phyloP scores from a whole-genome alignment of 1,139 yeast genomes.

The Spathaspora jeffriesii region DNA sequence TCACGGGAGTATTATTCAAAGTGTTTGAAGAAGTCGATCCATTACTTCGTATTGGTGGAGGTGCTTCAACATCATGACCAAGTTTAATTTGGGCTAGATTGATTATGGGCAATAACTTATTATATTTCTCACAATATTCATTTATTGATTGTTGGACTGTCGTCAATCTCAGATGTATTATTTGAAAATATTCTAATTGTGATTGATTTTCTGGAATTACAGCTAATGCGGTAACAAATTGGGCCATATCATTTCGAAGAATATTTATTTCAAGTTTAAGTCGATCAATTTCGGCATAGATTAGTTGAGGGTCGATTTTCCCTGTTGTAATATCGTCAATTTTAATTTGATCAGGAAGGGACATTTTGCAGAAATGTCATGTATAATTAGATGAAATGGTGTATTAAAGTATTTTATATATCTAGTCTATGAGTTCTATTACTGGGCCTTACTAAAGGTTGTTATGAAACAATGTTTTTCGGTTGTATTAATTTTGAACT shows the following conservation, averaged over 20 bases:
- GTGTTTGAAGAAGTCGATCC: conserved; percentile 9
- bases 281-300: conserved; percentile 42
- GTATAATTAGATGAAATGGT: background rate
- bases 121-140: conserved; percentile 45
- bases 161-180: conserved; percentile 29
- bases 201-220: conserved; percentile 33
- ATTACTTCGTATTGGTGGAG: conserved; percentile 14
- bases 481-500: background rate
- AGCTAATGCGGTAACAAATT: conserved; percentile 40
- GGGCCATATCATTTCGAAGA: conserved; percentile 45
- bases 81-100: conserved; percentile 51
- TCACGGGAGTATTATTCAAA: conserved; percentile 10
- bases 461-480: background rate
- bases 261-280: conserved; percentile 45
- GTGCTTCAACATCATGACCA: conserved; percentile 46
- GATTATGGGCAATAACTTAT: conserved; percentile 47
- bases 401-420: background rate
- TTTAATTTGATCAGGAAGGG: conserved; percentile 37
- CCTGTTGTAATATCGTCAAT: conserved; percentile 52
- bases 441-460: background rate
- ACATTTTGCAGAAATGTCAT: background rate
- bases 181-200: conserved; percentile 38
- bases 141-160: conserved; percentile 39
- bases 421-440: background rate
- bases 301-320: conserved; percentile 35